Evolutionary conservation across 768 basidiomycete species (phyloP), one percentile per base, ranked within the genome.

Genomic region (Calocera viscosa): DNA sequence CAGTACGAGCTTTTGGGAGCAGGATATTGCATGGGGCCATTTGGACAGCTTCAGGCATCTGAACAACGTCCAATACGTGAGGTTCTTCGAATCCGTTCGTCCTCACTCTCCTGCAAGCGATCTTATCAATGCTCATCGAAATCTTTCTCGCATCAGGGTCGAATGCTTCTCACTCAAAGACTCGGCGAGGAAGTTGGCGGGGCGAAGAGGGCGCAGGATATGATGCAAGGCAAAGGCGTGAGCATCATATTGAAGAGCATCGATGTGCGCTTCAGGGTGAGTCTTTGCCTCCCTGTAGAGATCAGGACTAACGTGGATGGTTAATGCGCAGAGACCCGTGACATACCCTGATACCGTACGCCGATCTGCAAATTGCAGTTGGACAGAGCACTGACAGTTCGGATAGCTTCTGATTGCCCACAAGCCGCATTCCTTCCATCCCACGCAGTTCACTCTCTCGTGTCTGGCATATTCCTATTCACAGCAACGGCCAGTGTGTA

Each of bases 41-140:
- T 22, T 38, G 32, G 67, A 67, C 28, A 65, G 64, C 19, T 67
- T 67, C 41, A 47, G 67, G 67, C 67, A 67, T 65, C 34, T 67
- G 19, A 67, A 67, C 60, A 67, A 67, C 35, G 67, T 67, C n/a
- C 64, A 41, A 17, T 67, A 67, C 43, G 34, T 64, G 16, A 11
- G 28, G 26, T 34, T 22, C 38, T 43, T 43, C 67, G 39, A 65
- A 19, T 63, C 49, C 22, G 47, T 32, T n/a, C 30, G 60, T 19
- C n/a, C 40, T 26, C 10, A 12, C 49, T 5, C 22, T 64, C 5
- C 24, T 35, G 12, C 22, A 16, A 49, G n/a, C 49, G 47, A 38
- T 60, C 10, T 39, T 3, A 63, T 22, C 35, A n/a, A 24, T 60
- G 10, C 34, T 60, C 1, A 34, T 33, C 3, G 26, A 2, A 11